Evolutionary conservation across 1,139 yeast genomes (phyloP).

Genomic region (Trichomonascaceae sp.): DNA sequence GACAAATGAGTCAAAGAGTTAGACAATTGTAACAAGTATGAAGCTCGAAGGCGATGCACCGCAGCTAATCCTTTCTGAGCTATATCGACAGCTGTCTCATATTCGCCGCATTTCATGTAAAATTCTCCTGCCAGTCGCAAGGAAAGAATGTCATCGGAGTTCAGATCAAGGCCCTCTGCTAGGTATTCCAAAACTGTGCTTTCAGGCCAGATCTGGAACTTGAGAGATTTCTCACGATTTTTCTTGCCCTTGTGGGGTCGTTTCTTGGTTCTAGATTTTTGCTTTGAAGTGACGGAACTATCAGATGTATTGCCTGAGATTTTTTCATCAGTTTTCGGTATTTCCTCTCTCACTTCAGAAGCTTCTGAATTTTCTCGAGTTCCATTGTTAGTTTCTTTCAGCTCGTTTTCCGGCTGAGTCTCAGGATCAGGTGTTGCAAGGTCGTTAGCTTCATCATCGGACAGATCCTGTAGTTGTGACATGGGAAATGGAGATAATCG

Average conservation of each 20-base stretch:
- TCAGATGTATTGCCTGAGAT: not conserved
- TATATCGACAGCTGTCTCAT: slow-evolving; percentile 52
- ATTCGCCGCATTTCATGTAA: slow-evolving; percentile 57
- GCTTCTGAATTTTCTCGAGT: not conserved
- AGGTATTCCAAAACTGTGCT: slow-evolving; percentile 51
- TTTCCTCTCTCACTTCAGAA: not conserved
- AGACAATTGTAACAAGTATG: slow-evolving; percentile 36
- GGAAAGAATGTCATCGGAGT: slow-evolving; percentile 51
- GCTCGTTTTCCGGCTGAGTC: not conserved
- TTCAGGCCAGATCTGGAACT: slow-evolving; percentile 32
- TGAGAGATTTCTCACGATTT: slow-evolving; percentile 10
- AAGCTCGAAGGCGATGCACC: slow-evolving; percentile 40
- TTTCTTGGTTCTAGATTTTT: slow-evolving; percentile 17
- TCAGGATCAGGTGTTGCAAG: slow-evolving; percentile 4
- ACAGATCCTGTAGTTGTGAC: slow-evolving; percentile 6
- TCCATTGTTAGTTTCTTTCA: not conserved
- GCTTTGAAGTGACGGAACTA: slow-evolving; percentile 8
- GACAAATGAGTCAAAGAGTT: slow-evolving; percentile 56
- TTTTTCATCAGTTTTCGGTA: not conserved
- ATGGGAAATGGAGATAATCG: slow-evolving; percentile 57
- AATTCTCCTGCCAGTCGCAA: slow-evolving; percentile 60
- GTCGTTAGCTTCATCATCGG: slow-evolving; percentile 13
- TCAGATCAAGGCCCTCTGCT: slow-evolving; percentile 46
- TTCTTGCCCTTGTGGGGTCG: slow-evolving; percentile 26
- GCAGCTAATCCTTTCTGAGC: slow-evolving; percentile 58